A percentile compares a stretch with the other conserved stretches of the same genome.
Evolutionary conservation across 176 grass and related monocot genomes (phyloP).

Genomic region (Pharus latifolius): DNA sequence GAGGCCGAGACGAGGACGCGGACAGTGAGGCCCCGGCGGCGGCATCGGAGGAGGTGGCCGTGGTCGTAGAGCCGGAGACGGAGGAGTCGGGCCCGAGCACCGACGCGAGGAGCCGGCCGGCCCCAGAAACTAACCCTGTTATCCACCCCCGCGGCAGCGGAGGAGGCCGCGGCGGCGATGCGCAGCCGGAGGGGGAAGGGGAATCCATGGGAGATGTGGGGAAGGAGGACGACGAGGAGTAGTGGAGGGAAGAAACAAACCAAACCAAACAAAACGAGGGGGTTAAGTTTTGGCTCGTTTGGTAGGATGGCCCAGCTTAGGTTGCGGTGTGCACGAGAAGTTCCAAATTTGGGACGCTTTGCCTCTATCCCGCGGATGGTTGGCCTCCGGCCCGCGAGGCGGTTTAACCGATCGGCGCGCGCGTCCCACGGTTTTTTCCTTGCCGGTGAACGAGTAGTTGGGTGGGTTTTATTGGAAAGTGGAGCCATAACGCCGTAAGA

Average conservation of each 20-base stretch:
- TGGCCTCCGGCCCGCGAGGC: too few species aligned
- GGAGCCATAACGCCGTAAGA: not conserved
- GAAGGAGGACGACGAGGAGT: not conserved
- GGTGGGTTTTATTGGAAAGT: not conserved
- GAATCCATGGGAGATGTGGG: conserved; percentile 17
- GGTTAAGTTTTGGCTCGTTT: not conserved
- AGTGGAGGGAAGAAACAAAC: conserved; percentile 18
- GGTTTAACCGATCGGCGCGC: too few species aligned
- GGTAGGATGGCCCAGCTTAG: not conserved
- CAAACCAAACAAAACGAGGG: not conserved
- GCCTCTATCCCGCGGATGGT: not conserved
- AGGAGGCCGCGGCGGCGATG: not conserved
- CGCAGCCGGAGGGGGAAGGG: conserved; percentile 2
- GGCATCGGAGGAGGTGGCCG: conserved; percentile 1
- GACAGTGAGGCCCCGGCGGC: conserved; percentile 2
- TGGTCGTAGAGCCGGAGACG: conserved; percentile 16
- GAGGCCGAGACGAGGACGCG: not conserved
- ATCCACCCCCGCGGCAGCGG: conserved; percentile 36
- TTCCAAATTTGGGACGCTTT: not conserved
- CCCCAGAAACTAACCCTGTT: conserved; percentile 47
- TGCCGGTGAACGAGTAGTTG: not conserved
- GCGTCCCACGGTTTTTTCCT: not conserved
- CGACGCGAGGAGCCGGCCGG: conserved; percentile 49
- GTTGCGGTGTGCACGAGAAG: not conserved
- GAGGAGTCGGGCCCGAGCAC: conserved; percentile 54